A percentile compares a stretch with the other conserved stretches of the same genome.
phyloP scores from a whole-genome alignment of 176 grass and related monocot genomes.

The Aegilops speltoides region DNA sequence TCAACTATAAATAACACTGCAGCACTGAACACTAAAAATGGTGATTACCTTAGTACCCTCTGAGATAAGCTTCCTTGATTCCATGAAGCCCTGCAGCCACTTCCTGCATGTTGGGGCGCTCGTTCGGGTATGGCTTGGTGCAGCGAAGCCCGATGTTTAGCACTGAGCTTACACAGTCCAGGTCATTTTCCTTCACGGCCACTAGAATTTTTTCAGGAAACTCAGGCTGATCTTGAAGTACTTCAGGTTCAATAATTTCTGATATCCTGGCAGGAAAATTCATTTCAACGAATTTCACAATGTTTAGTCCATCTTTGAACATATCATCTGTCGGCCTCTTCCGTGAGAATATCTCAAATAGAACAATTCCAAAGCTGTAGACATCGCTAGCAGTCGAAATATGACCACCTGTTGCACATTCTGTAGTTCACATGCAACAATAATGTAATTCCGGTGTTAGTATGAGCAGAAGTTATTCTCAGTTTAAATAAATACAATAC shows the following conservation, averaged over 20 bases:
- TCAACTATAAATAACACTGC: not conserved
- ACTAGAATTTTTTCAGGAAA: not conserved
- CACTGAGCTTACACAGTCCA: not conserved
- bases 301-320: constrained; percentile 19
- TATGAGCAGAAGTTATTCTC: not conserved
- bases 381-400: constrained; percentile 14
- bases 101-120: constrained; percentile 24
- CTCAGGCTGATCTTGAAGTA: not conserved
- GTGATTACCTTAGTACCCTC: not conserved
- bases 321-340: constrained; percentile 33
- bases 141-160: constrained; percentile 22
- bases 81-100: constrained; percentile 3
- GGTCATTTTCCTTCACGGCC: not conserved
- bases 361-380: constrained; percentile 31
- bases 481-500: not conserved
- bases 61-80: constrained; percentile 4
- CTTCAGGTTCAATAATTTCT: constrained; percentile 30
- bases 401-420: constrained; percentile 11
- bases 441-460: not conserved
- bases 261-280: constrained; percentile 20
- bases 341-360: constrained; percentile 26
- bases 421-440: not conserved
- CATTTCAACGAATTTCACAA: constrained; percentile 26
- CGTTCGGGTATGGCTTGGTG: not conserved
- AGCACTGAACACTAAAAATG: not conserved